phyloP scores from a whole-genome alignment of 768 basidiomycete genomes.

The Pisolithus sp. region DNA sequence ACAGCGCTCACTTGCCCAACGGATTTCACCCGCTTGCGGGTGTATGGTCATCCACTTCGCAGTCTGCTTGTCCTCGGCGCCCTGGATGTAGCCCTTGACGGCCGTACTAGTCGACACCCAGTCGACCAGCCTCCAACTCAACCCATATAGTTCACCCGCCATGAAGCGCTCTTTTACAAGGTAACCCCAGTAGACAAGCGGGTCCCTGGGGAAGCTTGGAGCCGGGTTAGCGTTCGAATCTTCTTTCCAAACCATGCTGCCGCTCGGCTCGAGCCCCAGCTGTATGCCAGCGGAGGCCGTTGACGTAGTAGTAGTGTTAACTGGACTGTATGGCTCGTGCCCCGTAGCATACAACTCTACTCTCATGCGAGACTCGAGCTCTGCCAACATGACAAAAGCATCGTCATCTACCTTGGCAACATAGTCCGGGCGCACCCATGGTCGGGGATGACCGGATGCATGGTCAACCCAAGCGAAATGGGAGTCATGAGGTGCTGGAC shows the following conservation, averaged over 20 bases:
- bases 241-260: background rate
- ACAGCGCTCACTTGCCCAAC: constrained; percentile 90
- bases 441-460: constrained; percentile 34
- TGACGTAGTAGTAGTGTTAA: constrained; percentile 6
- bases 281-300: background rate
- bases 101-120: constrained; percentile 76
- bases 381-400: constrained; percentile 90
- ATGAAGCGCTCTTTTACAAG: constrained; percentile 91
- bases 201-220: constrained; percentile 38
- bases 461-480: constrained; percentile 47
- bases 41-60: constrained; percentile 89
- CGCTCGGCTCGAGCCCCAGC: background rate
- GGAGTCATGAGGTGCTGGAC: constrained; percentile 72
- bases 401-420: constrained; percentile 95
- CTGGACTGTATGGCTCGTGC: constrained; percentile 19
- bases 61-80: constrained; percentile 91
- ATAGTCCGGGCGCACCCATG: constrained; percentile 86
- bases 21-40: constrained; percentile 68
- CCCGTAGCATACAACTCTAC: constrained; percentile 56
- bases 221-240: constrained; percentile 5
- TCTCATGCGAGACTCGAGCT: constrained; percentile 85
- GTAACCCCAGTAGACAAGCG: constrained; percentile 83
- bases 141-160: constrained; percentile 89
- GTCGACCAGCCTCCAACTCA: constrained; percentile 82
- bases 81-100: constrained; percentile 60